Evolutionary conservation across 345 rosid genomes (phyloP), one percentile per base, ranked within the genome.

Genomic region (Adansonia digitata): DNA sequence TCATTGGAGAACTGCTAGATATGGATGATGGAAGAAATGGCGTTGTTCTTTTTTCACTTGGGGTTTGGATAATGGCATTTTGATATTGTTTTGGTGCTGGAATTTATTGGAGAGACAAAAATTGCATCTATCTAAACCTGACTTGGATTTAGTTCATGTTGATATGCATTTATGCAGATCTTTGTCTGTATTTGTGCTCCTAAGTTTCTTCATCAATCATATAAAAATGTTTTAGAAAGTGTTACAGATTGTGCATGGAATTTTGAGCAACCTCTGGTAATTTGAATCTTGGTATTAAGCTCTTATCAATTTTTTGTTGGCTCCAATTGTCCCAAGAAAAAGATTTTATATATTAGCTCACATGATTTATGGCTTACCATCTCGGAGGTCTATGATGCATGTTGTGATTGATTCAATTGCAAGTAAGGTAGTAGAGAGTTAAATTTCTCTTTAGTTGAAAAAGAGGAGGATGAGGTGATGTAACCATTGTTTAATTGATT

Each of bases 101-200:
- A 66, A 39, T 64, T 39, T 66, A 20, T 12, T 24, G 35, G 13
- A 18, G 42, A 69, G 12, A 27, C 42, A 15, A 43, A 13, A 26
- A 14, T 15, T 26, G 22, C 22, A 67, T 26, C 56, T 56, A 15
- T 68, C 55, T 27, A 46, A 68, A 27, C 24, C 46, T 29, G 34
- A 17, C 37, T 45, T 68, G 72, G 71, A 43, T 66, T n/a, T 64
- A 37, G 70, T 26, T 67, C 27, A 15, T 45, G 53, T 43, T 67
- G 35, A 24, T 67, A 6, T 24, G 35, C 12, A 42, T 26, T 5
- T 65, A 40, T 42, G 15, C n/a, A 45, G 7, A 43, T 43, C 5
- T 31, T 40, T 22, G 31, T 65, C 18, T 65, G 17, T 13, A 26
- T 66, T 12, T 46, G 24, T 17, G 39, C 22, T 14, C 40, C 56